phyloP scores from a whole-genome alignment of 371 early-diverging fungal genomes.

The Smittium mucronatum region DNA sequence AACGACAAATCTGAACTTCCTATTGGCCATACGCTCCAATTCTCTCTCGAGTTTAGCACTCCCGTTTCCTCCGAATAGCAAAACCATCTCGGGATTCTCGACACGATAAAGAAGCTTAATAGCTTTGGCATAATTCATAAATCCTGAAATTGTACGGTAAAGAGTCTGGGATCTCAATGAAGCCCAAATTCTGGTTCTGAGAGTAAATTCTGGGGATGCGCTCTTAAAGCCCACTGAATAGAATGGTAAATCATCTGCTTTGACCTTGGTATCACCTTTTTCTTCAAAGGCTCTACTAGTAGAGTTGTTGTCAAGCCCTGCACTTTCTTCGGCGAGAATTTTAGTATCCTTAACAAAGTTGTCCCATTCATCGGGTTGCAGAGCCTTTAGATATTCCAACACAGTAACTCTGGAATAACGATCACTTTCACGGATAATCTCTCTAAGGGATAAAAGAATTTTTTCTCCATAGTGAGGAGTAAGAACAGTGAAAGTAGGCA shows the following conservation, averaged over 20 bases:
- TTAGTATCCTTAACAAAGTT: constrained; percentile 84
- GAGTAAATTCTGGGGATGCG: constrained; percentile 64
- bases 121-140: constrained; percentile 80
- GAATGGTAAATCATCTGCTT: constrained; percentile 66
- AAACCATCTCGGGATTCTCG: constrained; percentile 64
- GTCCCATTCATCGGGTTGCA: constrained; percentile 77
- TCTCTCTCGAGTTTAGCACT: constrained; percentile 51
- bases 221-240: constrained; percentile 73
- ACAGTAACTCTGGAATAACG: constrained; percentile 65
- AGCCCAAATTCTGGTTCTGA: constrained; percentile 83
- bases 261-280: constrained; percentile 39
- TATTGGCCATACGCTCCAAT: constrained; percentile 45
- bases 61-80: constrained; percentile 44
- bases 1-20: constrained; percentile 74
- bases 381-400: constrained; percentile 73
- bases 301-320: constrained; percentile 21
- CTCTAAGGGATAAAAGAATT: constrained; percentile 63
- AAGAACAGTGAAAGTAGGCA: constrained; percentile 80
- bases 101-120: constrained; percentile 66
- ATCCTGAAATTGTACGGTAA: constrained; percentile 76
- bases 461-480: constrained; percentile 85
- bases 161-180: constrained; percentile 77
- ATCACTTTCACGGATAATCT: constrained; percentile 76
- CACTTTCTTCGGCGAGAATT: constrained; percentile 56
- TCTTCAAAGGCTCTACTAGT: constrained; percentile 32